Percentiles rank a stretch among this genome's conserved stretches.
Evolutionary conservation across 2,329 filamentous ascomycete species (phyloP).

Genomic region (Trematosphaeria pertusa): DNA sequence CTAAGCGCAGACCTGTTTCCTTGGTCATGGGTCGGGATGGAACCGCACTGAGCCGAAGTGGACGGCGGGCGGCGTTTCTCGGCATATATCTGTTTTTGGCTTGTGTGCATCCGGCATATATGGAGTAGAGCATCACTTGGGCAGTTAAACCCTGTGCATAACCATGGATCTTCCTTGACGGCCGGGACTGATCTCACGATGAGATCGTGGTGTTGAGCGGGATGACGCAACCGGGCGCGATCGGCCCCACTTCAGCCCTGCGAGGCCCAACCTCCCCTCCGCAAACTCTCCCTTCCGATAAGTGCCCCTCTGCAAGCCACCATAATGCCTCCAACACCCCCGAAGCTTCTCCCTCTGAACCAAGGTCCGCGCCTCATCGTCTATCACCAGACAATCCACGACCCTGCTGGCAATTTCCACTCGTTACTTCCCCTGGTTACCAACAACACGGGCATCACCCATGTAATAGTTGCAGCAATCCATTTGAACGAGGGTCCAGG

Average conservation of each 20-base stretch:
- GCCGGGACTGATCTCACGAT: too few species aligned
- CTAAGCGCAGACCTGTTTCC: slow-evolving; percentile 16
- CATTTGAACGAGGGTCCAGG: slow-evolving; percentile 76
- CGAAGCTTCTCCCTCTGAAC: slow-evolving; percentile 43
- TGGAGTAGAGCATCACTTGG: too few species aligned
- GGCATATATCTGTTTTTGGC: slow-evolving; percentile 11
- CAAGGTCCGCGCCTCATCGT: slow-evolving; percentile 56
- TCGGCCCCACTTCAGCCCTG: slow-evolving; percentile 41
- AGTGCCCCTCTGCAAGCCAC: slow-evolving; percentile 1
- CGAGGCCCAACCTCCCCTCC: slow-evolving; percentile 15
- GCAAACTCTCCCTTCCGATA: slow-evolving; percentile 5
- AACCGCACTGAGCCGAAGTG: slow-evolving; percentile 22
- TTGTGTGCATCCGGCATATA: too few species aligned
- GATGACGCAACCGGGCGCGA: slow-evolving; percentile 26
- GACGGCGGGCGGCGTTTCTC: slow-evolving; percentile 32
- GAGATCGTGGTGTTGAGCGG: slow-evolving; percentile 22
- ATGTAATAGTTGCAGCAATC: slow-evolving; percentile 85
- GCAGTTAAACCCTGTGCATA: slow-evolving; percentile 1
- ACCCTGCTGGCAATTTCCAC: slow-evolving; percentile 60
- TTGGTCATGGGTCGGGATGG: slow-evolving; percentile 27
- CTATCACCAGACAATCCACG: slow-evolving; percentile 72
- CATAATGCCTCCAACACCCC: slow-evolving; percentile 37
- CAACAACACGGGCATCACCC: slow-evolving; percentile 70
- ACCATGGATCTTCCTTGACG: too few species aligned
- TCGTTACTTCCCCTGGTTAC: slow-evolving; percentile 68